These are phyloP conservation scores for Actinomortierella wolfii DNA, from an alignment of 371 early-diverging fungal species.

Conservation along the genomic window DNA sequence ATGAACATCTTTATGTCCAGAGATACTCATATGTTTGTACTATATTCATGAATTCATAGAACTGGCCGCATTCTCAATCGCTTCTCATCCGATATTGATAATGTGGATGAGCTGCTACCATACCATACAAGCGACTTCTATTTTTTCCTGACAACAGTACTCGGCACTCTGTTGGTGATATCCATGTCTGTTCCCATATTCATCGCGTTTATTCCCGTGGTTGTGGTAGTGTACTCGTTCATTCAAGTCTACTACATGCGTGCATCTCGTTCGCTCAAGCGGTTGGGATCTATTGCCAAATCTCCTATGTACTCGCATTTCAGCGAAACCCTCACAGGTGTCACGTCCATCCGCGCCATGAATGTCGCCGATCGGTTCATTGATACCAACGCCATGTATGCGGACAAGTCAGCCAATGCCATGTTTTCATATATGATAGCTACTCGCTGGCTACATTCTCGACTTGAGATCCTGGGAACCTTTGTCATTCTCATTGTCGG, in stretches of 20 bases:
- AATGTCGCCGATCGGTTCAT: conserved; percentile 57
- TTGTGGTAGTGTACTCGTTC: conserved; percentile 42
- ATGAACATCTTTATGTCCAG: too few relatives aligned
- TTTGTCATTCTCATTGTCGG: conserved; percentile 28
- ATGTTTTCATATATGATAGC: conserved; percentile 78
- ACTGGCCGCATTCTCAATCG: conserved; percentile 84
- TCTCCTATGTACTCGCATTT: conserved; percentile 55
- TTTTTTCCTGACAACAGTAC: conserved; percentile 41
- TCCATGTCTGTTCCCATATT: conserved; percentile 37
- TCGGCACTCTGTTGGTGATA: conserved; percentile 38
- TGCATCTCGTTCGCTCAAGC: conserved; percentile 52
- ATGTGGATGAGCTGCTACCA: conserved; percentile 59
- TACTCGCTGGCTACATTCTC: conserved; percentile 83
- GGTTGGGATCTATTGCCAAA: conserved; percentile 51
- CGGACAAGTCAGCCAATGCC: conserved; percentile 67
- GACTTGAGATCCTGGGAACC: conserved; percentile 62
- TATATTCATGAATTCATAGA: conserved; percentile 30
- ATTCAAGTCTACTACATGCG: conserved; percentile 57
- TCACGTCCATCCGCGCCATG: conserved; percentile 74
- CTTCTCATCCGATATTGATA: conserved; percentile 76
- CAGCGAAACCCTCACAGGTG: conserved; percentile 52
- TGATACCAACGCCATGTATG: conserved; percentile 51
- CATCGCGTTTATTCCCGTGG: conserved; percentile 51
- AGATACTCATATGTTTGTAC: too few relatives aligned
- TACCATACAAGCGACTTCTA: conserved; percentile 56